Conservation (phyloP, 352 stramenopile genomes). For the Pilasporangium apinafurcum region DNA sequence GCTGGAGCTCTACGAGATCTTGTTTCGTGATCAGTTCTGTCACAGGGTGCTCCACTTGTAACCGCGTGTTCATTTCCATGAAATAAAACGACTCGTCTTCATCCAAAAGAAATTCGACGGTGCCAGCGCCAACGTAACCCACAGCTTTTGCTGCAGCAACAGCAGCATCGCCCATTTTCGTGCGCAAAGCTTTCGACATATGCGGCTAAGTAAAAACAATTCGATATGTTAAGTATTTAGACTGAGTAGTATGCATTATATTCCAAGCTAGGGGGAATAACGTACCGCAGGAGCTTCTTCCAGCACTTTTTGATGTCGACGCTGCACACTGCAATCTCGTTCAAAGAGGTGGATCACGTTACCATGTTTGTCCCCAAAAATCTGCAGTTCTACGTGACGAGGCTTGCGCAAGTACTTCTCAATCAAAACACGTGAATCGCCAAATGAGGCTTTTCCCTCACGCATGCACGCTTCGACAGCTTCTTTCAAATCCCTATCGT, state of each 20-base stretch:
- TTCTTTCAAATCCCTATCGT: constrained; percentile 75
- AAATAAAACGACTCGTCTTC: constrained; percentile 92
- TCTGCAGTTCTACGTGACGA: constrained; percentile 91
- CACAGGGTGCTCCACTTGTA: constrained; percentile 93
- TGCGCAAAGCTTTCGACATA: constrained; percentile 72
- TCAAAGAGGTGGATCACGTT: constrained; percentile 90
- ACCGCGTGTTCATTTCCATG: constrained; percentile 95
- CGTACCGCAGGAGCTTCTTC: constrained; percentile 89
- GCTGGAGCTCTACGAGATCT: constrained; percentile 91
- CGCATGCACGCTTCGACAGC: constrained; percentile 81
- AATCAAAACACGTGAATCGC: constrained; percentile 86
- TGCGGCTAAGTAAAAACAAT: constrained; percentile 31
- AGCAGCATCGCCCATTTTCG: constrained; percentile 87
- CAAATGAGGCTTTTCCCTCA: constrained; percentile 87
- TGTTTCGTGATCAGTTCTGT: constrained; percentile 89
- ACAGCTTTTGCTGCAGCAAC: constrained; percentile 87
- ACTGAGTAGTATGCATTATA: not conserved
- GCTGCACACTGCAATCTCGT: constrained; percentile 88
- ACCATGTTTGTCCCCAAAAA: constrained; percentile 89
- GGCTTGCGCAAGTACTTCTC: constrained; percentile 89
- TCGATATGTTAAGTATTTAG: not conserved
- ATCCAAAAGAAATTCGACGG: constrained; percentile 93
- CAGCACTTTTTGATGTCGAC: constrained; percentile 92
- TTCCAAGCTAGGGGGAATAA: constrained; percentile 3
- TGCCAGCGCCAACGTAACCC: constrained; percentile 90